Evolutionary conservation across 331 rosid species (phyloP).

Genomic region (Ulmus americana): DNA sequence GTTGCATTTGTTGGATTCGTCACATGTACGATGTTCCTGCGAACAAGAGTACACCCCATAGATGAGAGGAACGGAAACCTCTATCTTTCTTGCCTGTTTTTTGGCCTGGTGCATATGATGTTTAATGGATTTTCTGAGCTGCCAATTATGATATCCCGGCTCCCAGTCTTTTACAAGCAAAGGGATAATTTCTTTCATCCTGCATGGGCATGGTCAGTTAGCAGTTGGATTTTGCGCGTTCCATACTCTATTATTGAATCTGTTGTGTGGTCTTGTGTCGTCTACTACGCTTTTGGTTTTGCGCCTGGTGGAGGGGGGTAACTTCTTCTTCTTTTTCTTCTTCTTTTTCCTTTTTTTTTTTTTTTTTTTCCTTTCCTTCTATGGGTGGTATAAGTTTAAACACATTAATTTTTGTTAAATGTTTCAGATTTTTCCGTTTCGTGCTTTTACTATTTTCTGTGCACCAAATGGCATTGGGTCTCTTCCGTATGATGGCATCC

Average conservation of each 20-base stretch:
- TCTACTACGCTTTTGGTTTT: constrained; percentile 70
- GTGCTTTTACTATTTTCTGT: constrained; percentile 61
- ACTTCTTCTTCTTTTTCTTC: neutral
- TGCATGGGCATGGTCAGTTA: constrained; percentile 73
- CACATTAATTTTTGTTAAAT: neutral
- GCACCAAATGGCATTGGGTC: constrained; percentile 94
- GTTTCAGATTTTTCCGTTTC: constrained; percentile 73
- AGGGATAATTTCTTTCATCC: constrained; percentile 78
- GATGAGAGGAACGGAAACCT: constrained; percentile 54
- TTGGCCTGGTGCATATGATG: constrained; percentile 80
- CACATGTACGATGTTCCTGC: constrained; percentile 52
- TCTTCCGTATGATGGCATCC: constrained; percentile 74
- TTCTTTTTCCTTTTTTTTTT: no score
- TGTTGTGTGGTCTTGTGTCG: constrained; percentile 65
- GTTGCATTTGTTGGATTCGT: constrained; percentile 79
- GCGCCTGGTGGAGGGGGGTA: constrained; percentile 73
- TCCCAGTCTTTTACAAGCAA: constrained; percentile 83
- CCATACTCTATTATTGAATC: constrained; percentile 73
- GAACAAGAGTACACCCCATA: constrained; percentile 53
- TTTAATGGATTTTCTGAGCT: constrained; percentile 87
- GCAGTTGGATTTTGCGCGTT: constrained; percentile 69
- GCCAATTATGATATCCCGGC: constrained; percentile 65
- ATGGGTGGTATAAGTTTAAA: neutral
- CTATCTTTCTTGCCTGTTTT: constrained; percentile 71
- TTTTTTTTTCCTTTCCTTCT: neutral